These are phyloP conservation scores for Porphyra umbilicalis DNA, from an alignment of 31 red algal genomes.

Conservation along the genomic window DNA sequence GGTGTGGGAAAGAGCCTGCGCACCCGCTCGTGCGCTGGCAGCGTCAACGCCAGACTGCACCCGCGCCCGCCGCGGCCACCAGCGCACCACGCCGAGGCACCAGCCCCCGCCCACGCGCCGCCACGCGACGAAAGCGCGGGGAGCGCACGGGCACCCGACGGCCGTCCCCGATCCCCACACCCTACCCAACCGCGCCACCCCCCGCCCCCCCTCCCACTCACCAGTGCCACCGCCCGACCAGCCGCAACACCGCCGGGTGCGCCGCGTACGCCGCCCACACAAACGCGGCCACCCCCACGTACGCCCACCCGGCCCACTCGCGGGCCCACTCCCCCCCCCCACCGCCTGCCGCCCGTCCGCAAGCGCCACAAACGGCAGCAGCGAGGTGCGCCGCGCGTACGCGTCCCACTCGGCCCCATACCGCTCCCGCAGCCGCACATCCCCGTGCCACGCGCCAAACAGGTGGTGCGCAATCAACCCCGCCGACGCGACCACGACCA, in stretches of 20 bases:
- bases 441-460: conserved; percentile 93
- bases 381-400: conserved; percentile 50
- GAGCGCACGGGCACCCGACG: too few relatives aligned
- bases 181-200: too few relatives aligned
- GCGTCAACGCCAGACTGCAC: too few relatives aligned
- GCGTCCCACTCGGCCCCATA: conserved; percentile 67
- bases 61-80: too few relatives aligned
- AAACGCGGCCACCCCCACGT: conserved; percentile 67
- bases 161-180: too few relatives aligned
- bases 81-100: too few relatives aligned
- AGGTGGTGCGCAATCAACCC: conserved; percentile 81
- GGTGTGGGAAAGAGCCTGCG: too few relatives aligned
- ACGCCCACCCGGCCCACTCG: conserved; percentile 51
- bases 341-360: conserved; percentile 48
- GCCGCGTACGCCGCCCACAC: conserved; percentile 52
- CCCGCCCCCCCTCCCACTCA: conserved; percentile 6
- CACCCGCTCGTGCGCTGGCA: too few relatives aligned
- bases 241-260: conserved; percentile 67
- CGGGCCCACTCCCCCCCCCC: conserved; percentile 36
- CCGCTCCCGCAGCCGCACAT: conserved; percentile 33
- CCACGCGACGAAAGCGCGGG: too few relatives aligned
- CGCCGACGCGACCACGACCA: conserved; percentile 53
- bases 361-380: conserved; percentile 74
- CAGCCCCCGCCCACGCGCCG: too few relatives aligned
- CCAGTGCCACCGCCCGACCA: conserved; percentile 22